Percentiles rank a stretch among this genome's conserved stretches.
Evolutionary conservation across 1,139 yeast genomes (phyloP).

Genomic region (Arxiozyma heterogenica): DNA sequence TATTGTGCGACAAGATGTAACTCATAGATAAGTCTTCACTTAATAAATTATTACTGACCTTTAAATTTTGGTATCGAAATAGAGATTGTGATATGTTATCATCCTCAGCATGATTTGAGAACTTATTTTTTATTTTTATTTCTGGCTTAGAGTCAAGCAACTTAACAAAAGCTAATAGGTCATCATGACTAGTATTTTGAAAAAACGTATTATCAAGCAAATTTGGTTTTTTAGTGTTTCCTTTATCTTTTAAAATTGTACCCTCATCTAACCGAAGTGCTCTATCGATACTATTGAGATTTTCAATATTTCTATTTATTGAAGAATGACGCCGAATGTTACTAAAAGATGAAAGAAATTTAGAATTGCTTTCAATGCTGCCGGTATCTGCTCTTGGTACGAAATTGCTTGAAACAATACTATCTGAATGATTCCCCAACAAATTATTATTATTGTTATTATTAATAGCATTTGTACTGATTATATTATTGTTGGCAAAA

Average conservation of each 20-base stretch:
- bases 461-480: neutral
- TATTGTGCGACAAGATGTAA: neutral
- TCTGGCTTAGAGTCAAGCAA: slow-evolving; percentile 68
- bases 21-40: slow-evolving; percentile 35
- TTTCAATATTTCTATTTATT: slow-evolving; percentile 27
- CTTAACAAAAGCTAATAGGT: slow-evolving; percentile 68
- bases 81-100: slow-evolving; percentile 34
- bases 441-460: slow-evolving; percentile 9
- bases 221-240: neutral
- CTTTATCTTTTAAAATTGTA: neutral
- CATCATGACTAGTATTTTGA: slow-evolving; percentile 38
- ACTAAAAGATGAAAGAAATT: slow-evolving; percentile 35
- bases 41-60: slow-evolving; percentile 38
- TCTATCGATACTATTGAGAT: slow-evolving; percentile 16
- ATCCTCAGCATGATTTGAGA: slow-evolving; percentile 21
- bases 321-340: slow-evolving; percentile 34
- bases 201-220: neutral
- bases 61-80: slow-evolving; percentile 40
- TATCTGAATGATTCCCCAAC: slow-evolving; percentile 1
- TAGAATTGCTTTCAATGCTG: slow-evolving; percentile 33
- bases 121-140: slow-evolving; percentile 43
- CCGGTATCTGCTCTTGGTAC: slow-evolving; percentile 20
- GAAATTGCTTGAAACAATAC: slow-evolving; percentile 11
- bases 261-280: slow-evolving; percentile 10
- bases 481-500: slow-evolving; percentile 7